Base-by-base conservation (phyloP, 495 filamentous ascomycete species). In the Xylaria longipes region DNA sequence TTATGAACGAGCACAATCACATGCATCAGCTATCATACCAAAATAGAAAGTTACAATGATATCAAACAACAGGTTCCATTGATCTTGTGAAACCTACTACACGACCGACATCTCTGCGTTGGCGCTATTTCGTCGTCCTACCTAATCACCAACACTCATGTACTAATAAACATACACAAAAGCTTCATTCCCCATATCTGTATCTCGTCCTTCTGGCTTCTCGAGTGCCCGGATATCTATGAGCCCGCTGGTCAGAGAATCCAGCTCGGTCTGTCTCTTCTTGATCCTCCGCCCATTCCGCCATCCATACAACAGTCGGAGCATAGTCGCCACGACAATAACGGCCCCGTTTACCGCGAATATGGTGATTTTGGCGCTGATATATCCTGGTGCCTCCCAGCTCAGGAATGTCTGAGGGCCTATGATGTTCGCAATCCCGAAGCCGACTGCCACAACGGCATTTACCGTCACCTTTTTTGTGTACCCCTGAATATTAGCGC, bases 371-470 rank as follows among this genome's bases (percentile, higher is more conserved):
- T 91, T 92, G 6, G 90, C 90, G 1, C 89, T 89, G 12, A 77
- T 84, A 73, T 89, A 91, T 6, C 86, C 81, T 0, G 90, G 90
- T 2, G 86, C 87, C 74, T 91, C 89, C 12, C 74, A 78, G 0
- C 82, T 84, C 72, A 87, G 88, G 78, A 91, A 91, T 3, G 89
- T 91, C 77, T 92, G 90, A 5, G 90, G 90, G 0, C 90, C 88
- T 75, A 92, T 90, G 72, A 91, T 90, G 73, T 88, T 91, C 6
- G 89, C 90, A 15, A 91, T 75, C 22, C 86, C 88, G 80, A 91
- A 92, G 20, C 84, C 85, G 15, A 84, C 87, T 25, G 84, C 82
- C 46, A 91, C 78, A 25, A 91, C 78, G 25, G 89, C 86, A 17
- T 82, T 52, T 8, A 50, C 56, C 5, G 57, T 35, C 20, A 48